Evolutionary conservation across 257 asterid genomes (phyloP).

Genomic region (Thymus mandschuricus): DNA sequence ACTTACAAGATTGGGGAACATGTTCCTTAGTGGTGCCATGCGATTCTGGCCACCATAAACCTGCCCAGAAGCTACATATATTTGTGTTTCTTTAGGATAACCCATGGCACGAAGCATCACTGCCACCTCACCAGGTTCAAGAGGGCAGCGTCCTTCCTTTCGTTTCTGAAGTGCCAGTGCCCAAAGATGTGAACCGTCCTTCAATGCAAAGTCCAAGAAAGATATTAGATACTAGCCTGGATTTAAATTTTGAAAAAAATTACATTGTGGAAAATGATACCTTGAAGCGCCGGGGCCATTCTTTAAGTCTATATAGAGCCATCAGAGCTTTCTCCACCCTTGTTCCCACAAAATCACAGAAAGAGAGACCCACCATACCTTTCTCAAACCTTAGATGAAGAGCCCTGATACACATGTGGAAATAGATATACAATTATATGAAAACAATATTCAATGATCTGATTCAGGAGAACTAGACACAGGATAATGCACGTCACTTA

Average conservation of each 20-base stretch:
- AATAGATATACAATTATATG: neutral
- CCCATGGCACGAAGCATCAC: conserved; percentile 99
- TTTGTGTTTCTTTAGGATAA: conserved; percentile 94
- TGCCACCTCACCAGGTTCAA: conserved; percentile 99
- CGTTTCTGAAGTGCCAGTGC: conserved; percentile 93
- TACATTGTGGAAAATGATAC: conserved; percentile 38
- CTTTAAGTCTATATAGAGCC: conserved; percentile 89
- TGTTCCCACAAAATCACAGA: conserved; percentile 97
- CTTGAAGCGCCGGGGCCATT: conserved; percentile 99
- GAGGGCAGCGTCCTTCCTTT: conserved; percentile 99
- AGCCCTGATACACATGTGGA: conserved; percentile 65
- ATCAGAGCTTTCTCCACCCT: conserved; percentile 89
- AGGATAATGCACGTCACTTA: conserved; percentile 40
- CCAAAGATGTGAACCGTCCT: conserved; percentile 99
- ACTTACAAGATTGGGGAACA: conserved; percentile 98
- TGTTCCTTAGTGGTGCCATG: conserved; percentile 97
- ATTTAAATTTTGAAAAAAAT: conserved; percentile 13
- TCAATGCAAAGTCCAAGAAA: conserved; percentile 35
- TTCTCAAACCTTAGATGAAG: conserved; percentile 98
- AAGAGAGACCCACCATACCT: conserved; percentile 99
- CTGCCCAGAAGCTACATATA: conserved; percentile 99
- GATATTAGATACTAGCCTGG: conserved; percentile 11
- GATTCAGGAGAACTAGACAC: conserved; percentile 19
- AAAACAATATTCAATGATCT: conserved; percentile 15
- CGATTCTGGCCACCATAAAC: conserved; percentile 99